Conservation (phyloP, 2,329 filamentous ascomycete species). For the Elsinoe batatas region DNA sequence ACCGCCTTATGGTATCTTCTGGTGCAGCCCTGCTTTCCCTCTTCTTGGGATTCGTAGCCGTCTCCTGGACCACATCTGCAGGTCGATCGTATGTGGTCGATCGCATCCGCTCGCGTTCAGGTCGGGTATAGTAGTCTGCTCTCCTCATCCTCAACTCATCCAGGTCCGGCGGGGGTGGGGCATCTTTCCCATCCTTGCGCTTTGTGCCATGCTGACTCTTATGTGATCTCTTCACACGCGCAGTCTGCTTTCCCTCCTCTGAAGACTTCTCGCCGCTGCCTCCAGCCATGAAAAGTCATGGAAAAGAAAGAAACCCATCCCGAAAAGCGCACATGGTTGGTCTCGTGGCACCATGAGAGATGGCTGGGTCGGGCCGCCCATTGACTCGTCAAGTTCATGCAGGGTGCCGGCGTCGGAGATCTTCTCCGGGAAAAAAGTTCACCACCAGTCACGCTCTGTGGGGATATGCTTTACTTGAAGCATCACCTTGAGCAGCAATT, state of each 20-base stretch:
- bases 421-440: slow-evolving; percentile 1
- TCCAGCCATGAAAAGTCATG: background rate
- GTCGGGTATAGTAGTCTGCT: slow-evolving; percentile 3
- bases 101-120: background rate
- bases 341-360: background rate
- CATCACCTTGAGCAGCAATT: background rate
- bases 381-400: background rate
- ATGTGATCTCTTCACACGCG: background rate
- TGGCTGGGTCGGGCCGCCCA: background rate
- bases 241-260: background rate
- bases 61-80: background rate
- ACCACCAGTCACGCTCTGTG: slow-evolving; percentile 5
- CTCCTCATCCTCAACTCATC: slow-evolving; percentile 3
- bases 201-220: background rate
- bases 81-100: background rate
- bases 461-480: background rate
- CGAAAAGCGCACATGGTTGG: slow-evolving; percentile 1
- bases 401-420: background rate
- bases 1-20: slow-evolving; percentile 23
- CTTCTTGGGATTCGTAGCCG: background rate
- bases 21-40: background rate
- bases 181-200: background rate
- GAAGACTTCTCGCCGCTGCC: background rate
- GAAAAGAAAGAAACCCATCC: background rate
- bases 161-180: background rate